These are phyloP conservation scores for Apiospora marii DNA, from an alignment of 2,329 filamentous ascomycete species.

Conservation along the genomic window DNA sequence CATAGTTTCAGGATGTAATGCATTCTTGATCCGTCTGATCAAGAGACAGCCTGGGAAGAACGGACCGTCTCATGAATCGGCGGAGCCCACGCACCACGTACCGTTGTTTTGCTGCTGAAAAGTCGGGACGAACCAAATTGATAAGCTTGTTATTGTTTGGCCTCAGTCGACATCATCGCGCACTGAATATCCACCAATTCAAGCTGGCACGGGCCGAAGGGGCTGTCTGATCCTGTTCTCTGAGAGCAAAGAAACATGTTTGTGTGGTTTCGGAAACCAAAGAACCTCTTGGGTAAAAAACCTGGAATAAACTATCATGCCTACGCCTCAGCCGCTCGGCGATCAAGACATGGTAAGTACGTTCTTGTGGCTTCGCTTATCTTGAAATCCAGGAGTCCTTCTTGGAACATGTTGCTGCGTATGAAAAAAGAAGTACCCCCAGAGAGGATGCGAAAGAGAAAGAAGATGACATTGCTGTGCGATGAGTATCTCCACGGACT, in stretches of 20 bases:
- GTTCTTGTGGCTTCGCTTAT: neutral
- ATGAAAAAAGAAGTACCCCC: neutral
- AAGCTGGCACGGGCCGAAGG: neutral
- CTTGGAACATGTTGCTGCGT: neutral
- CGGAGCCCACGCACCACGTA: neutral
- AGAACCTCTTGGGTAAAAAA: neutral
- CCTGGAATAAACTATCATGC: neutral
- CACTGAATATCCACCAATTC: neutral
- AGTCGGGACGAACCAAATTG: neutral
- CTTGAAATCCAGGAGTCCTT: neutral
- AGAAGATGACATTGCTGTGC: neutral
- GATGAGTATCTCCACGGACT: neutral
- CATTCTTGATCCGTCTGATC: neutral
- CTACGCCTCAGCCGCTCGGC: neutral
- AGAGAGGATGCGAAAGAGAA: neutral
- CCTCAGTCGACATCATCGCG: constrained; percentile 12
- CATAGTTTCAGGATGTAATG: neutral
- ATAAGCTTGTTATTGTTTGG: neutral
- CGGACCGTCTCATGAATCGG: constrained; percentile 4
- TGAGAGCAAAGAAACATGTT: neutral
- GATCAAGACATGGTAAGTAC: neutral
- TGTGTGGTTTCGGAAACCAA: neutral
- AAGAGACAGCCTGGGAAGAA: neutral
- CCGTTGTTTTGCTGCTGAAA: neutral
- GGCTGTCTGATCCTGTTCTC: neutral